phyloP scores from a whole-genome alignment of 2,329 filamentous ascomycete genomes.

The Rhinocladiella similis region DNA sequence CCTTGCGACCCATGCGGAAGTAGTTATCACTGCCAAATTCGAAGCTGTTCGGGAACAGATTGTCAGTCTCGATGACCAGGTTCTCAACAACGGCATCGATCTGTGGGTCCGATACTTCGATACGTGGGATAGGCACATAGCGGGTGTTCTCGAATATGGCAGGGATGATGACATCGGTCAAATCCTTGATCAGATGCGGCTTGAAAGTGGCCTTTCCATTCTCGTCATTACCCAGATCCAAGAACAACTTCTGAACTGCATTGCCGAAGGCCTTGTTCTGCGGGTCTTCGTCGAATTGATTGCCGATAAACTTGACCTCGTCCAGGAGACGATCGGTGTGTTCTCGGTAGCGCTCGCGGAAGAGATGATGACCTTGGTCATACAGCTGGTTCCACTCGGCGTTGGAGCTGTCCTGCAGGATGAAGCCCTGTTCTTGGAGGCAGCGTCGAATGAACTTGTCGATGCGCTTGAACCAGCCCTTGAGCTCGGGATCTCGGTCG shows the following conservation, averaged over 20 bases:
- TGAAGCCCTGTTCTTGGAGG: constrained; percentile 85
- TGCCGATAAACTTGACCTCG: constrained; percentile 83
- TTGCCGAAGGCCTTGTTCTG: constrained; percentile 80
- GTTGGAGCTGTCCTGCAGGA: constrained; percentile 78
- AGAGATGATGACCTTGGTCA: constrained; percentile 80
- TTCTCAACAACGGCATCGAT: constrained; percentile 92
- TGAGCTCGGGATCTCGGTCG: constrained; percentile 81
- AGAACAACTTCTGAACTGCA: constrained; percentile 81
- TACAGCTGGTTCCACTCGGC: constrained; percentile 82
- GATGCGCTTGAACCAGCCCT: constrained; percentile 81
- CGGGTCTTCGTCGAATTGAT: constrained; percentile 85
- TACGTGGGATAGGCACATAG: constrained; percentile 90
- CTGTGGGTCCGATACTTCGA: constrained; percentile 83
- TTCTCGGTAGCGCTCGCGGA: constrained; percentile 81
- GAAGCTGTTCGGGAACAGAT: constrained; percentile 88
- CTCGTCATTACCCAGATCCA: constrained; percentile 82
- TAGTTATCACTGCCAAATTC: constrained; percentile 92
- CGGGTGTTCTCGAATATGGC: constrained; percentile 77
- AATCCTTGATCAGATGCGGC: constrained; percentile 84
- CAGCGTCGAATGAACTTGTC: constrained; percentile 78
- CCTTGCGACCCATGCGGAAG: constrained; percentile 92
- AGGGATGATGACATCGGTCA: constrained; percentile 84
- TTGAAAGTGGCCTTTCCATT: constrained; percentile 88
- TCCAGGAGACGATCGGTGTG: constrained; percentile 86
- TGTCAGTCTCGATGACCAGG: constrained; percentile 91